Conservation (phyloP, 1,284 basidiomycete species). For the Fomitopsis palustris region DNA sequence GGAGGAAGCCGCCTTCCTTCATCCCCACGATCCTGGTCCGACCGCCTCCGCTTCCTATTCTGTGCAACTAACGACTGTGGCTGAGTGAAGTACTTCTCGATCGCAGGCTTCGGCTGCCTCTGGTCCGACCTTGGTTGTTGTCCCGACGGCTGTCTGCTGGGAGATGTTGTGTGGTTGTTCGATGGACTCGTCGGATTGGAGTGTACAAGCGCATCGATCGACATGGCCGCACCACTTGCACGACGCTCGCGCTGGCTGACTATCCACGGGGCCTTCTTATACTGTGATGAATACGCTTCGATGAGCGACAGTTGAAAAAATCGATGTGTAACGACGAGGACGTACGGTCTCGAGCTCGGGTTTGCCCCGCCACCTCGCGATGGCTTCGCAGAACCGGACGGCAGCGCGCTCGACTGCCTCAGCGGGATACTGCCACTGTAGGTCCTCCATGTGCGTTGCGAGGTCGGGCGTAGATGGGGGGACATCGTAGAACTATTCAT, state of each 20-base stretch:
- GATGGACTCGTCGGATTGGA: constrained; percentile 57
- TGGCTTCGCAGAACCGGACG: constrained; percentile 73
- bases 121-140: constrained; percentile 17
- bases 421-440: constrained; percentile 75
- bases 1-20: constrained; percentile 18
- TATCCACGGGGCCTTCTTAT: constrained; percentile 46
- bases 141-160: constrained; percentile 17
- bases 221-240: constrained; percentile 38
- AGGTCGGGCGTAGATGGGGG: constrained; percentile 66
- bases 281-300: constrained; percentile 33
- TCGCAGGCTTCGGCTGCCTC: constrained; percentile 25
- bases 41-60: constrained; percentile 26
- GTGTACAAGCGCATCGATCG: constrained; percentile 60
- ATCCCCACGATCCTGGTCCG: constrained; percentile 24
- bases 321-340: not conserved
- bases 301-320: constrained; percentile 6
- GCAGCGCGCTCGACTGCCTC: constrained; percentile 78
- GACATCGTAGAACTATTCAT: constrained; percentile 66
- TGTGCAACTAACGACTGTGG: constrained; percentile 28
- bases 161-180: constrained; percentile 16
- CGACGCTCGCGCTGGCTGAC: constrained; percentile 22
- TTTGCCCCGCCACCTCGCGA: constrained; percentile 75
- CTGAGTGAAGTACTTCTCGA: constrained; percentile 40
- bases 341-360: constrained; percentile 76
- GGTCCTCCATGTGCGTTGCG: constrained; percentile 74